Base-by-base conservation (phyloP, 768 basidiomycete species). In the Lactarius sp. region DNA sequence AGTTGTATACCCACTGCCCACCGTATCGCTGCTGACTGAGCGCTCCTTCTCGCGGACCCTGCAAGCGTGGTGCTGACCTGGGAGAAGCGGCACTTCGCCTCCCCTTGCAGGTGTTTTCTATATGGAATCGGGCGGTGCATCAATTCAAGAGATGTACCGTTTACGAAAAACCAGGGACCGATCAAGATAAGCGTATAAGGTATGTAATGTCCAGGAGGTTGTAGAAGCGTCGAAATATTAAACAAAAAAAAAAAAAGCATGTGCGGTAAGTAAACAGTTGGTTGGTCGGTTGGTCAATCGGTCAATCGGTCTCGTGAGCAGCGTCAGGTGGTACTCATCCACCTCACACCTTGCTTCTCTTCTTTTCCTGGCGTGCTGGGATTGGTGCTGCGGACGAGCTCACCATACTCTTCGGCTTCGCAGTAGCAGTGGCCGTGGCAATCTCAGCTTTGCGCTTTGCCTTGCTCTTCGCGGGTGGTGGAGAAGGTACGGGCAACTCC, bases 271-370 rank as follows among this genome's bases (percentile, higher is more conserved):
- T 60, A 41, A 27, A 54, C 13, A 31, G 51, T 61, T 33, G 36
- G 60, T 12, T 37, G 18, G 47, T 61, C 60, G 47, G 37, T 59
- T 37, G 52, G 57, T 52, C n/a, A 59, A 59, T 54, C 46, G 46
- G 57, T 49, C 52, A 20, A 20, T 31, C 58, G n/a, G 59, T 60
- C 59, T 60, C 56, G 59, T 52, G 64, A 55, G 47, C 49, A 44
- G 55, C 13, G 61, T 63, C 65, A 63, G 51, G 61, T 59, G 65
- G 61, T 27, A 37, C 27, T 27, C 14, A 59, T 57, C 50, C 51
- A 67, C 78, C 79, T 63, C 78, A 76, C 33, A 73, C 68, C 64
- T 70, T 74, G 65, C 75, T 75, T 65, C 77, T 72, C 72, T 84
- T 83, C 60, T 75, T 78, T 42, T 77, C 71, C 51, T 70, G 68